Percentiles rank a stretch among this genome's conserved stretches.
Conservation (phyloP, 2,329 filamentous ascomycete species). For the Atkinsonella texensis region DNA sequence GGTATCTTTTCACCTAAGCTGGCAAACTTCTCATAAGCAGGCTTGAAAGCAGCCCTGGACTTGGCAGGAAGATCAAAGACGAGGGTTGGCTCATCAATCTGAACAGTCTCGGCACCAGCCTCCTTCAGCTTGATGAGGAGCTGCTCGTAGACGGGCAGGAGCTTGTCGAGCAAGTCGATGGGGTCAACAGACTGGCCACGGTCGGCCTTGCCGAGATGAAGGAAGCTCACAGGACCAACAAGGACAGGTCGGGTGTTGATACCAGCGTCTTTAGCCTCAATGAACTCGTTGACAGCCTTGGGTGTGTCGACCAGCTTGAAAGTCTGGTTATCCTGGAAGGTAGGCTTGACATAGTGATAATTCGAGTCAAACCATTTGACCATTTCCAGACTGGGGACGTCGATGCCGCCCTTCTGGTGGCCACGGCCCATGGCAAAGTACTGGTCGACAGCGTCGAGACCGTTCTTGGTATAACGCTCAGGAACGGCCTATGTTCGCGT, state of each 20-base stretch:
- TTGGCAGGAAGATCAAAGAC: slow-evolving; percentile 87
- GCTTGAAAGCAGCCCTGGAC: slow-evolving; percentile 96
- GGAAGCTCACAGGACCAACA: slow-evolving; percentile 93
- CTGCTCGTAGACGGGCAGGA: slow-evolving; percentile 89
- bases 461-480: slow-evolving; percentile 85
- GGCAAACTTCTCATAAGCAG: slow-evolving; percentile 82
- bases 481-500: slow-evolving; percentile 56
- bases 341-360: slow-evolving; percentile 99
- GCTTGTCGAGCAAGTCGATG: slow-evolving; percentile 86
- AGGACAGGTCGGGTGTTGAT: slow-evolving; percentile 88
- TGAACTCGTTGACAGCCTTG: slow-evolving; percentile 90
- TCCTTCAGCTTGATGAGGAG: slow-evolving; percentile 88
- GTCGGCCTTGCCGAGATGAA: slow-evolving; percentile 95
- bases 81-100: slow-evolving; percentile 96
- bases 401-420: slow-evolving; percentile 87
- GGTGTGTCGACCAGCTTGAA: slow-evolving; percentile 82
- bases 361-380: slow-evolving; percentile 99
- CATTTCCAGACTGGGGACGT: slow-evolving; percentile 95
- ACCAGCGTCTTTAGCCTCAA: slow-evolving; percentile 95
- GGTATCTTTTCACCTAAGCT: slow-evolving; percentile 69
- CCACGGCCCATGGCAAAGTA: slow-evolving; percentile 99
- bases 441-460: slow-evolving; percentile 79
- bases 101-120: slow-evolving; percentile 89
- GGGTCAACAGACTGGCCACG: slow-evolving; percentile 86
- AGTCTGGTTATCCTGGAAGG: slow-evolving; percentile 89